Percentiles rank a stretch among this genome's conserved stretches.
phyloP scores from a whole-genome alignment of 495 filamentous ascomycete genomes.

The Cryomyces antarcticus region DNA sequence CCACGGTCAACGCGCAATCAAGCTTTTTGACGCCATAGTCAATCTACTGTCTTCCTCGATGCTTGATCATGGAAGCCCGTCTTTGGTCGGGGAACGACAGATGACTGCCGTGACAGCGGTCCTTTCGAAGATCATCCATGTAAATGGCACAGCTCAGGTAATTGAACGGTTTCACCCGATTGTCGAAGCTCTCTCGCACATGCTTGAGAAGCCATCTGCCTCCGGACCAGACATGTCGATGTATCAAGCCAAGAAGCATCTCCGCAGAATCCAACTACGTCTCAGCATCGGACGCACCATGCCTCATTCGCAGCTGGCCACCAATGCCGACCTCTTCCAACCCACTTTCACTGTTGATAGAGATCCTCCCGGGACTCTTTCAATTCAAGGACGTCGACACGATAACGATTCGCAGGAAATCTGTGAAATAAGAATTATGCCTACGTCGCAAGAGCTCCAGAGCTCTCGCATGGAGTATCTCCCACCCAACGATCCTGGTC shows the following conservation, averaged over 20 bases:
- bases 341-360: conserved; percentile 20
- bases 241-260: conserved; percentile 4
- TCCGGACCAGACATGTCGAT: too few relatives aligned
- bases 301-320: background rate
- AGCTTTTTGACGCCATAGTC: conserved; percentile 18
- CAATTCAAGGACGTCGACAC: conserved; percentile 33
- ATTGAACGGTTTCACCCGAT: background rate
- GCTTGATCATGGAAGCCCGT: too few relatives aligned
- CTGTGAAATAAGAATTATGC: conserved; percentile 38
- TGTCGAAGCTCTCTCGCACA: background rate
- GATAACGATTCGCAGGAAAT: conserved; percentile 47
- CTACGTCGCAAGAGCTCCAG: conserved; percentile 39
- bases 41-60: conserved; percentile 1
- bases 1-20: conserved; percentile 24
- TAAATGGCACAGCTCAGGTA: conserved; percentile 3
- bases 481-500: conserved; percentile 29
- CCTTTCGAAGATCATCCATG: conserved; percentile 2
- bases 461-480: conserved; percentile 35
- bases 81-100: background rate
- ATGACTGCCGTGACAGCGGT: conserved; percentile 1
- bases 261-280: conserved; percentile 2
- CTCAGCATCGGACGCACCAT: conserved; percentile 5
- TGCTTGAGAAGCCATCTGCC: too few relatives aligned
- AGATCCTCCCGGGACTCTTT: conserved; percentile 33
- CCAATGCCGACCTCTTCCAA: conserved; percentile 9